Evolutionary conservation across 208 protist species (phyloP).

Genomic region (Acanthamoeba royreba): DNA sequence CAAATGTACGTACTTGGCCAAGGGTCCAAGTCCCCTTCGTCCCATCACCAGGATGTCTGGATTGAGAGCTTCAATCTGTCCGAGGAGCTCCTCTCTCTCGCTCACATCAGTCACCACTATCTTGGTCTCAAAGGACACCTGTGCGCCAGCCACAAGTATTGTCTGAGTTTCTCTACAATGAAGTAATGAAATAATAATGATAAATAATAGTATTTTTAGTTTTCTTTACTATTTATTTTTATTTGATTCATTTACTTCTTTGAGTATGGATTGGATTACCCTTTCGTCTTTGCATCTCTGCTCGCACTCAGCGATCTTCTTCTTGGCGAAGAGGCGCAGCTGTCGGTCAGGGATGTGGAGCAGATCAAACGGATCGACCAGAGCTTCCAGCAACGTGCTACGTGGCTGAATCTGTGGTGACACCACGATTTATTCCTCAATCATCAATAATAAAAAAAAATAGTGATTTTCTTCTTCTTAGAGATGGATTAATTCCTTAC

Average conservation of each 20-base stretch:
- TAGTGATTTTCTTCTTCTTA: background rate
- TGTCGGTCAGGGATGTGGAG: conserved; percentile 34
- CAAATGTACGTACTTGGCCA: background rate
- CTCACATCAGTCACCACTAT: background rate
- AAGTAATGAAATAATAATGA: background rate
- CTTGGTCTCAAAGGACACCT: conserved; percentile 27
- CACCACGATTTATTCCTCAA: background rate
- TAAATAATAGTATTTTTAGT: background rate
- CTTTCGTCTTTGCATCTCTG: background rate
- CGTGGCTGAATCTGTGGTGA: background rate
- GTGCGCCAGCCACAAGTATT: background rate
- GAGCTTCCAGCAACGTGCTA: background rate
- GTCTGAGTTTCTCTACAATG: background rate
- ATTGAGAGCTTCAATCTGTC: background rate
- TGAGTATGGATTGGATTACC: background rate
- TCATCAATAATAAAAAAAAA: background rate
- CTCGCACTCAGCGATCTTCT: background rate
- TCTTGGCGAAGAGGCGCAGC: conserved; percentile 44
- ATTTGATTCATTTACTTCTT: too few relatives aligned
- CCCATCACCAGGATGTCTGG: background rate
- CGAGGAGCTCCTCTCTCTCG: conserved; percentile 1
- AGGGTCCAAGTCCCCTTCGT: background rate
- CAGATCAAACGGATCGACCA: conserved; percentile 38
- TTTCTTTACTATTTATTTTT: too few relatives aligned
- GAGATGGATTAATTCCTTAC: background rate